A percentile compares a stretch with the other conserved stretches of the same genome.
Evolutionary conservation across 1,139 yeast species (phyloP).

Genomic region (Candida buenavistaensis): DNA sequence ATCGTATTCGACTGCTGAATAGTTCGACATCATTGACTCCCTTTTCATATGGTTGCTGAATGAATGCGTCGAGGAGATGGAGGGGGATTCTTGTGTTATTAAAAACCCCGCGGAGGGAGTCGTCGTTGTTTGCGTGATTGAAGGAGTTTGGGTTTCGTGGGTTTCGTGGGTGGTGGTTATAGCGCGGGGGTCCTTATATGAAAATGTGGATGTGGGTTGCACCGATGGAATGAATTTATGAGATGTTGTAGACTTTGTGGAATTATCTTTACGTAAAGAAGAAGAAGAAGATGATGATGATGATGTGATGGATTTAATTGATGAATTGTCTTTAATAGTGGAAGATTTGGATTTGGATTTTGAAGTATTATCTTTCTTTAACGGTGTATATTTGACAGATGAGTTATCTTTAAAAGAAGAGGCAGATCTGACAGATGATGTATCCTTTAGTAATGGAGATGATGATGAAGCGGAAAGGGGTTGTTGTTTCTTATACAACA

Average conservation of each 20-base stretch:
- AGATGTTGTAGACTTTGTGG: too few relatives aligned
- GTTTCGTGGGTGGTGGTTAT: neutral
- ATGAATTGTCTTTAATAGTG: neutral
- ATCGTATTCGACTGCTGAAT: conserved; percentile 27
- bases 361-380: too few relatives aligned
- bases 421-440: neutral
- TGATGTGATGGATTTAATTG: neutral
- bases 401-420: neutral
- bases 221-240: too few relatives aligned
- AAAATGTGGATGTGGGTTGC: too few relatives aligned
- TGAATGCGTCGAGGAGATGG: neutral
- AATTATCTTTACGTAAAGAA: neutral
- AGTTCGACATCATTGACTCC: conserved; percentile 27
- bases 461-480: neutral
- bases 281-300: neutral
- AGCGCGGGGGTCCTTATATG: too few relatives aligned
- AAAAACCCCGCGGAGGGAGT: neutral
- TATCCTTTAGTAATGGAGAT: neutral
- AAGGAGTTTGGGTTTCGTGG: neutral
- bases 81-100: neutral
- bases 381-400: too few relatives aligned
- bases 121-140: neutral
- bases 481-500: neutral
- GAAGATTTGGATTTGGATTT: too few relatives aligned
- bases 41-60: conserved; percentile 13